Evolutionary conservation across 2,329 filamentous ascomycete species (phyloP), one percentile per base, ranked within the genome.

Genomic region (Dryadomyces quercus-mongolicae): DNA sequence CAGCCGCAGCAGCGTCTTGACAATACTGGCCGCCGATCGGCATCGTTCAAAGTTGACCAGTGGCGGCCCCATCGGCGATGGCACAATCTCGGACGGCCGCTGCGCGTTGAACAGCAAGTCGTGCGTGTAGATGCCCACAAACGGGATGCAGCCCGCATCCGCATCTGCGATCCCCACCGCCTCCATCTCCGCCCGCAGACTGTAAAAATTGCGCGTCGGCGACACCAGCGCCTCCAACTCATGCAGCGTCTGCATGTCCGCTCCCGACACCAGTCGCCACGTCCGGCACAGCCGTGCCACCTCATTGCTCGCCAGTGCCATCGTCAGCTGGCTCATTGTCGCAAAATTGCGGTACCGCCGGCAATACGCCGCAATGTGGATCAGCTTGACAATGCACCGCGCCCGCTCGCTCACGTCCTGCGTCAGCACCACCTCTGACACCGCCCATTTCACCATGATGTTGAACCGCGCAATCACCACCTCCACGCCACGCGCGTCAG

Each of bases 381-480:
- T 87, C 65, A 79, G 85, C 67, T 93, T 92, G 67, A 86, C 82
- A 58, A 93, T 81, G 65, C 84, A 88, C 42, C 83, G 75, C 21
- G 86, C 86, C 52, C 88, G 78, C 68, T 93, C 88, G 57, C 84
- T 80, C 12, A 84, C 68, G 54, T 83, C 73, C 59, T 84, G 79
- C 0, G 86, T 93, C 49, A 93, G 74, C 9, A 93, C 78, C 59
- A 86, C 80, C 66, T 92, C 86, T 1, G 87, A 92, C 31, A 90
- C 78, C 31, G 82, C 84, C 88, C 88, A 93, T 66, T 92, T 92
- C 57, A 91, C 87, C 72, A 92, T 86, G 59, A 93, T 80, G 66
- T 93, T 93, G 73, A 93, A 93, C 50, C 88, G 84, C 9, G 88
- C 86, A 66, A 92, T 87, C 49, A 91, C 86, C 21, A 93, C 84